Evolutionary conservation across 2,329 filamentous ascomycete genomes (phyloP).

Genomic region (Cladophialophora immunda): DNA sequence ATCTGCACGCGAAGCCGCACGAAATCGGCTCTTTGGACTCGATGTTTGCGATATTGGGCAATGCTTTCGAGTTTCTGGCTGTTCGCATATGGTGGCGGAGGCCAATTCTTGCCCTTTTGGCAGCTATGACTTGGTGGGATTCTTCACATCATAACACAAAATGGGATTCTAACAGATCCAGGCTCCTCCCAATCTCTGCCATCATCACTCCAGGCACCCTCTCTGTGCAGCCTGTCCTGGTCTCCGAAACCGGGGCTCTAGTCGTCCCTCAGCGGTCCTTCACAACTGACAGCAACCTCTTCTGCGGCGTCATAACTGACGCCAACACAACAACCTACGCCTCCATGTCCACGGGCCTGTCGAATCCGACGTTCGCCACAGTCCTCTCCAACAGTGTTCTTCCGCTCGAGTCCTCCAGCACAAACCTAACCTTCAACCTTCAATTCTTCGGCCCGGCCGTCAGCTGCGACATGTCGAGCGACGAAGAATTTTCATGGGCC

Average conservation of each 20-base stretch:
- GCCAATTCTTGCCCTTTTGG: conserved; percentile 24
- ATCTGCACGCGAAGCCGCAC: conserved; percentile 24
- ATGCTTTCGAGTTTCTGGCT: conserved; percentile 26
- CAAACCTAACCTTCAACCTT: conserved; percentile 26
- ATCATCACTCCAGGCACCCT: conserved; percentile 29
- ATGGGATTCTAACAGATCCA: not conserved
- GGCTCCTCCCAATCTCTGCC: conserved; percentile 29
- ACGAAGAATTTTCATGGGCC: conserved; percentile 22
- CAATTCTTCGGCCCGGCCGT: conserved; percentile 28
- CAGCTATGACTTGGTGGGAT: conserved; percentile 27
- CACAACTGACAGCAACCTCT: conserved; percentile 16
- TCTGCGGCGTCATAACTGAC: conserved; percentile 21
- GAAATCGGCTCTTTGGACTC: conserved; percentile 25
- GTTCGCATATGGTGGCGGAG: conserved; percentile 22
- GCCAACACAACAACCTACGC: conserved; percentile 17
- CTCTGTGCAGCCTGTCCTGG: conserved; percentile 22
- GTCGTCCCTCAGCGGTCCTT: conserved; percentile 24
- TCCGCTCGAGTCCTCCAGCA: conserved; percentile 18
- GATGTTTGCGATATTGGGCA: conserved; percentile 26
- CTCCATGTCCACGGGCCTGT: conserved; percentile 21
- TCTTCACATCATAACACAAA: not conserved
- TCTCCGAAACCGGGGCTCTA: conserved; percentile 17
- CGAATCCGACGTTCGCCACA: conserved; percentile 25
- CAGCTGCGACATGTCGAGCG: conserved; percentile 20
- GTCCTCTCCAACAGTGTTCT: conserved; percentile 19